Base-by-base conservation (phyloP, 768 basidiomycete genomes). In the Solioccasus polychromus region DNA sequence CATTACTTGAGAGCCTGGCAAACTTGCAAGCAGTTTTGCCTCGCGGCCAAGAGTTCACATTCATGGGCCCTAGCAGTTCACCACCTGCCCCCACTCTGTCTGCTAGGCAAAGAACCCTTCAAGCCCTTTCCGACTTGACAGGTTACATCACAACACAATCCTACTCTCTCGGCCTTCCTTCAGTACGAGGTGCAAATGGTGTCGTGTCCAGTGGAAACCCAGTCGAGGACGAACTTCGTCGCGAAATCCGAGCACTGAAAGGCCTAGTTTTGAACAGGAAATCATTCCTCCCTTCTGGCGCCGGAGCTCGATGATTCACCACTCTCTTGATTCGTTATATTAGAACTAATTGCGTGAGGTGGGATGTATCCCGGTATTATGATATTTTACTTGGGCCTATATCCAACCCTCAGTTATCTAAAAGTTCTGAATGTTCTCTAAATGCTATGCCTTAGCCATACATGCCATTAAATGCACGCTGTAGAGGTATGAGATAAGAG, bases 81-180 rank as follows among this genome's bases (percentile, higher is more conserved):
- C 19, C 40, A 35, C 55, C 15, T 7, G 42, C 37, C 14, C 51
- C 41, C 22, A 35, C 63, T 20, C 72, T 64, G 35, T 68, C 57
- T 28, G 44, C 73, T 7, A 71, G 72, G 56, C 83, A 86, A 54
- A 75, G 80, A 54, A 81, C 82, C 9, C 67, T 89, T 7, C 77
- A 88, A 58, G 61, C 77, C 0, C 71, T 89, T 30, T 75, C 83
- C 2, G 82, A 87, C 54, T 76, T 91, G 49, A 90, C 88, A 0
- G 88, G 88, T 5, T 88, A 87, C 62, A 77, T 91, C 57, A 83
- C 84, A 46, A 75, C 84, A 8, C 84, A 88, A 53, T 77, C 85
- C 3, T 90, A 88, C 57, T 58, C 66, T 15, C 46, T 66, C 3
- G 52, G 44, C 22, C 28, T 50, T 12, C 39, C 53, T 4, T 50